Evolutionary conservation across 176 grass and related monocot genomes (phyloP).

Genomic region (Juncus inflexus): DNA sequence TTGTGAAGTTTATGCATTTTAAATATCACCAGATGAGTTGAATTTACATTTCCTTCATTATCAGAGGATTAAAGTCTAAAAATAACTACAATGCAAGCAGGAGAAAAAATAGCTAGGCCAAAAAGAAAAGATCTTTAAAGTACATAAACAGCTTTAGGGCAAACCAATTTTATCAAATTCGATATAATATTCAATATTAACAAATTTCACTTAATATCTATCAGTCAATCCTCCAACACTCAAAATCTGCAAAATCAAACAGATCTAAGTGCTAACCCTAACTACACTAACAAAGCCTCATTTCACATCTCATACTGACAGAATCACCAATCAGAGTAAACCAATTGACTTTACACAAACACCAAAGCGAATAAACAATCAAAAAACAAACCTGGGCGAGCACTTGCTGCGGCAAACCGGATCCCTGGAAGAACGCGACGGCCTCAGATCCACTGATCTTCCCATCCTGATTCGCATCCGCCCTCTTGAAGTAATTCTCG

Average conservation of each 20-base stretch:
- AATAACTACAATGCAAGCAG: no score
- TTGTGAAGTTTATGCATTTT: no score
- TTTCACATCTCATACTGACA: constrained; percentile 9
- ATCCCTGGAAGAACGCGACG: constrained; percentile 88
- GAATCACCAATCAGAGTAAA: constrained; percentile 2
- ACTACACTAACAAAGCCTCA: constrained; percentile 12
- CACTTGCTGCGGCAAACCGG: constrained; percentile 71
- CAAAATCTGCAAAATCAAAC: no score
- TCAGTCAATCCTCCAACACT: no score
- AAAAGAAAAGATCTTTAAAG: neutral
- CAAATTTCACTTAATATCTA: no score
- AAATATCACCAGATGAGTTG: no score
- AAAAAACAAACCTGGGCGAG: constrained; percentile 61
- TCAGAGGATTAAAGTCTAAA: no score
- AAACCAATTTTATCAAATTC: no score
- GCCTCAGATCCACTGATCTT: constrained; percentile 92
- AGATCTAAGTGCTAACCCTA: constrained; percentile 21
- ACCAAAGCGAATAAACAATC: neutral
- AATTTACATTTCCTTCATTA: no score
- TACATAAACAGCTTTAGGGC: neutral
- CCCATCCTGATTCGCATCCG: constrained; percentile 94
- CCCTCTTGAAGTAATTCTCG: constrained; percentile 84
- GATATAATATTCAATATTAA: no score
- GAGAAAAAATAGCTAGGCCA: no score
- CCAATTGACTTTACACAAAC: neutral